phyloP scores from a whole-genome alignment of 225 moss, liverwort and hornwort genomes.

The Ulota crispa region DNA sequence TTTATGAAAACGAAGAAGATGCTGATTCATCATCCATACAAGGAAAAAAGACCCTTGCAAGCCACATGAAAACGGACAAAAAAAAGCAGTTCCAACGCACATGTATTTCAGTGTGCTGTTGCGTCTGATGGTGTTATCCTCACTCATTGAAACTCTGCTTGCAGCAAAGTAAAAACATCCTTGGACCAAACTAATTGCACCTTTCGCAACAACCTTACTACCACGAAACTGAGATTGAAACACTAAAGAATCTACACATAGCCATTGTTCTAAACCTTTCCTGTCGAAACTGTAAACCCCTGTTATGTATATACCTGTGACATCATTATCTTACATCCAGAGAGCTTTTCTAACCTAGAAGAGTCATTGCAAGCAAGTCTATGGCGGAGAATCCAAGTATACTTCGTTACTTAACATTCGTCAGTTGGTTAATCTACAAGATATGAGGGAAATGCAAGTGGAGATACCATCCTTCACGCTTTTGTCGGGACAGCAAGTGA shows the following conservation, averaged over 20 bases:
- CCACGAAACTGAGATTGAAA: not conserved
- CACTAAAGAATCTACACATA: constrained; percentile 6
- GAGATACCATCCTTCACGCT: not conserved
- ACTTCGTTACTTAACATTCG: not conserved
- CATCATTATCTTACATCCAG: not conserved
- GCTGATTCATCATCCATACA: not conserved
- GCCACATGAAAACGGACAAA: not conserved
- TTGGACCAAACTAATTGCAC: constrained; percentile 2
- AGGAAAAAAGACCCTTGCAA: not conserved
- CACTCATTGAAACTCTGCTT: not conserved
- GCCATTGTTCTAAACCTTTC: not conserved
- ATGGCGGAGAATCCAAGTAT: constrained; percentile 49
- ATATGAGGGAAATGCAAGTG: not conserved
- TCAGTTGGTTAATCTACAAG: constrained; percentile 16
- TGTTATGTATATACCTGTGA: constrained; percentile 15
- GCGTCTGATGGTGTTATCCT: not conserved
- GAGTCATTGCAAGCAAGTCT: constrained; percentile 45
- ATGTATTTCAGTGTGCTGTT: not conserved
- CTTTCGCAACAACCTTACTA: not conserved
- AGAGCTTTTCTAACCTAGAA: constrained; percentile 3
- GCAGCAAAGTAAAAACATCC: not conserved
- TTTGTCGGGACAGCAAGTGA: not conserved
- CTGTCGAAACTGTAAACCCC: not conserved
- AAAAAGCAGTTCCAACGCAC: not conserved
- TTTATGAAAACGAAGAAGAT: not conserved